Evolutionary conservation across 306 rosid species (phyloP), one percentile per base, ranked within the genome.

Genomic region (Erythrophleum fordii): DNA sequence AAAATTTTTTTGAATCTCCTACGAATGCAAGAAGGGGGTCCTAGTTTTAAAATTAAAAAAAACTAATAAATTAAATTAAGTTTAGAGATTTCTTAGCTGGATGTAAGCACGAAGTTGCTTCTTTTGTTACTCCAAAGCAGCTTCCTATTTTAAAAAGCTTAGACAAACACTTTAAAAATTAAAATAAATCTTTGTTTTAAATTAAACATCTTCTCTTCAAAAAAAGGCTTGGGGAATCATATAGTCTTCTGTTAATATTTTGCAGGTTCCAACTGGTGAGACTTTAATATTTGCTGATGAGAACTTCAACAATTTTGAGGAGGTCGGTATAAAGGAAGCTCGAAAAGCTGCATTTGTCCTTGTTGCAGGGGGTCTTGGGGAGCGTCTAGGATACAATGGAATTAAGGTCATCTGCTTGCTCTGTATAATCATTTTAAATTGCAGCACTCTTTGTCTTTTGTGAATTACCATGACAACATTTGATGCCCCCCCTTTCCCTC

Each of bases 321-420:
- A 89, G 79, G n/a, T 81, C 10, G 99, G 98, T 34, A 88, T 95
- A 8, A 90, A 74, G 77, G 98, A 93, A 85, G 94, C 84, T 58
- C 80, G 52, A 34, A 93, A 84, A 83, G 97, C 98, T 39, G 99
- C 91, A 53, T 95, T 95, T 89, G 97, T 95, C 82, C 98, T 95
- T 73, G 99, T 95, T 79, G 99, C 99, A 26, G 98, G 99, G 41
- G 99, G 98, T 64, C 99, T 95, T 73, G 99, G 99, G 59, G 99
- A 95, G 84, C 99, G 98, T 73, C 80, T 95, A 49, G 99, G 99
- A 73, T 95, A 93, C 87, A 95, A 89, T 44, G 99, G 98, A 79
- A 91, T 95, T 79, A 95, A 95, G 94, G 98, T 92, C 64, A 44
- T 3, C 53, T 44, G 42, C 23, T 45, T 29, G 4, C 17, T 1